These are phyloP conservation scores for Xylaria sp. DNA, from an alignment of 2,329 filamentous ascomycete genomes.

Conservation along the genomic window DNA sequence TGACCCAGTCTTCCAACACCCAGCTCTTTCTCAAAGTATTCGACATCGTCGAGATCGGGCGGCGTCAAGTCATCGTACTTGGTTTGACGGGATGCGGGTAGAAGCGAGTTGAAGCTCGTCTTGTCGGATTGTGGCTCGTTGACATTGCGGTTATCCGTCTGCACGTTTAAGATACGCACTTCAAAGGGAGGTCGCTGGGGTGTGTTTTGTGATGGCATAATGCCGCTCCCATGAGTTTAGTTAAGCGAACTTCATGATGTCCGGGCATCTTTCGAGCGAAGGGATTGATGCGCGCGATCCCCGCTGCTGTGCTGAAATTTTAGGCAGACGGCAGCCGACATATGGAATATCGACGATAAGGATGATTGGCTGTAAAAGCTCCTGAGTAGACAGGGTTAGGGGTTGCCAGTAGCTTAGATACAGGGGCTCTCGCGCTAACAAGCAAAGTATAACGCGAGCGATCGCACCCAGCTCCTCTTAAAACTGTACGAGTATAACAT, in stretches of 20 bases:
- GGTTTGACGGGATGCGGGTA: constrained; percentile 29
- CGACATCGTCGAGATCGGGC: constrained; percentile 26
- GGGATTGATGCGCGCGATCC: too few species aligned
- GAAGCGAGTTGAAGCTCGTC: constrained; percentile 9
- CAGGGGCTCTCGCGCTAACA: too few species aligned
- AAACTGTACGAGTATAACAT: too few species aligned
- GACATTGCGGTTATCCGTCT: neutral
- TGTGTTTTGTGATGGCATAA: neutral
- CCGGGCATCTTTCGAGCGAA: too few species aligned
- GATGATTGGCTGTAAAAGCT: neutral
- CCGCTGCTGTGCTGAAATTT: too few species aligned
- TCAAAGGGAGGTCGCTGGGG: neutral
- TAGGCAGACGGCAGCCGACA: too few species aligned
- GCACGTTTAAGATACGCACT: neutral
- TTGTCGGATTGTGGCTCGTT: neutral
- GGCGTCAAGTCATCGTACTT: constrained; percentile 19
- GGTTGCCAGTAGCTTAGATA: too few species aligned
- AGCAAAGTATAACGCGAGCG: too few species aligned
- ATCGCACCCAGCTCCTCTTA: too few species aligned
- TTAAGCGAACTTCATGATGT: neutral
- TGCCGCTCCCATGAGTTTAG: neutral
- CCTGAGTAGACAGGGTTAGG: too few species aligned
- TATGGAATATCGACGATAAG: too few species aligned
- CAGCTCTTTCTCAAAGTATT: constrained; percentile 28
- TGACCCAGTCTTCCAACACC: constrained; percentile 16